Evolutionary conservation across 1,139 yeast species (phyloP), one percentile per base, ranked within the genome.

Genomic region (Blastobotrys apis): DNA sequence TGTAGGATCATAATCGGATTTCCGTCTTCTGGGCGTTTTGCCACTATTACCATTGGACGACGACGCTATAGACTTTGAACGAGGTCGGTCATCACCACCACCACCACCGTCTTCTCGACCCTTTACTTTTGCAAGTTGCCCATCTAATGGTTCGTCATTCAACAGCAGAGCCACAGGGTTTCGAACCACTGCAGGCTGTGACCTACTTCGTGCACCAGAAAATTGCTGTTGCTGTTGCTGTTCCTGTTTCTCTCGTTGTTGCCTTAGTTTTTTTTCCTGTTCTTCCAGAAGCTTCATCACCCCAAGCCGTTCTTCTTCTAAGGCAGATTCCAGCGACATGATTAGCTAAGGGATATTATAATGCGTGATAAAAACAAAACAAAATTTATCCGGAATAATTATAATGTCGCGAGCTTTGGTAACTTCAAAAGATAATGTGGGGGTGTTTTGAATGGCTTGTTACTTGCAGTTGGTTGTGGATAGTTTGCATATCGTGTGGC

Each of bases 321-420:
- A 51, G 8, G 75, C 74, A 19, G 72, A 67, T 53, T 71, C 75
- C 23, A 73, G 53, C 4, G 77, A 72, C 75, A 72, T 72, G n/a
- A n/a, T n/a, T n/a, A n/a, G n/a, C n/a, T n/a, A n/a, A n/a, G n/a
- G n/a, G n/a, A n/a, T n/a, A n/a, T n/a, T n/a, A n/a, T n/a, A n/a
- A n/a, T n/a, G n/a, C n/a, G n/a, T n/a, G n/a, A n/a, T n/a, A n/a
- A n/a, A n/a, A n/a, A n/a, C n/a, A n/a, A n/a, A n/a, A n/a, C n/a
- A n/a, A n/a, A n/a, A n/a, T n/a, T n/a, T n/a, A n/a, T n/a, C n/a
- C n/a, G n/a, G n/a, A n/a, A n/a, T n/a, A n/a, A n/a, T n/a, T n/a
- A n/a, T n/a, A n/a, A n/a, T n/a, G n/a, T n/a, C n/a, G n/a, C n/a
- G n/a, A n/a, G n/a, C n/a, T n/a, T n/a, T n/a, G n/a, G n/a, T n/a